Evolutionary conservation across 371 early-diverging fungal genomes (phyloP), one percentile per base, ranked within the genome.

Genomic region (Circinella minor): DNA sequence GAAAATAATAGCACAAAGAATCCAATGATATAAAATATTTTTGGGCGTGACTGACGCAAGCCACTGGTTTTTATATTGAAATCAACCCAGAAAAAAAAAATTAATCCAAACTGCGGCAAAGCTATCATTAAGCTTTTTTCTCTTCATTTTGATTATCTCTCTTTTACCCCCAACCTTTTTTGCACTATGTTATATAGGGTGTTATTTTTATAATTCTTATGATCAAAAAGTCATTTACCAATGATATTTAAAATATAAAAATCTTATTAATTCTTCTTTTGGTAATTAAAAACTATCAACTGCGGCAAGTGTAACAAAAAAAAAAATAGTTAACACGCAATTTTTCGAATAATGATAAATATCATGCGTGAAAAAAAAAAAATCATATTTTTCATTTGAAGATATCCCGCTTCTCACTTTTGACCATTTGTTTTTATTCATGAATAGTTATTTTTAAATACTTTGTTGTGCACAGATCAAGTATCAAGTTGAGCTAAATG

Each of bases 21-120:
- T 27, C 54, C 65, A 65, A 65, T 65, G 65, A 54, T 54, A 65
- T 47, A 65, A 65, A 47, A 65, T 65, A 20, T 65, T 65, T 48
- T 65, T 49, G 48, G 27, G 64, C 36, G 64, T 54, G 65, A 51
- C 65, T 46, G 54, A 65, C 18, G 36, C 38, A 65, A 65, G 65
- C 65, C 65, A 65, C 65, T 38, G 57, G 37, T 27, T 18, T 10
- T 27, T 27, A 57, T 34, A 27, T 57, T 27, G 20, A 57, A 7
- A n/a, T 20, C 57, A 57, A 57, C 57, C 57, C 20, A 34, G 57
- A 15, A 54, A 54, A 54, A 51, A 13, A 13, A 54, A 13, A 54
- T 43, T 43, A 54, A 6, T n/a, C 15, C 6, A 27, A 27, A 18
- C 57, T 57, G 27, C 36, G 34, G 36, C 54, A 51, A 13, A 3